Percentiles rank a stretch among this genome's conserved stretches.
These are phyloP conservation scores for Pascua sp. DNA, from an alignment of 1,284 basidiomycete species.

Conservation along the genomic window DNA sequence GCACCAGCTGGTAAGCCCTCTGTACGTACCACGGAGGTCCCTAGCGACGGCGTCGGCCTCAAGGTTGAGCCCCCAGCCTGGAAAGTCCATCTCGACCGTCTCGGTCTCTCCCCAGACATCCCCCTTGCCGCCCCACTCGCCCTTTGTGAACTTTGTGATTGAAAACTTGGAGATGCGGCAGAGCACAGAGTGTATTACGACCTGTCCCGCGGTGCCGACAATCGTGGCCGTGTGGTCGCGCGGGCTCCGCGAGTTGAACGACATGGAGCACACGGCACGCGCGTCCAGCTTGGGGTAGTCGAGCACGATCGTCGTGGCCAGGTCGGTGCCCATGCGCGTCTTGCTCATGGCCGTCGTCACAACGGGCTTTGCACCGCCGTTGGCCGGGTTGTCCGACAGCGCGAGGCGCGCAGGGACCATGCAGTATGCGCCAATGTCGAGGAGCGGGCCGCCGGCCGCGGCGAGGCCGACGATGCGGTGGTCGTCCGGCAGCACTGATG, in stretches of 20 bases:
- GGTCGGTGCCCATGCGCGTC: conserved; percentile 43
- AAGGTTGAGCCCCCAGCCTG: conserved; percentile 41
- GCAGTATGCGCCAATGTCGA: conserved; percentile 52
- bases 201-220: conserved; percentile 10
- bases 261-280: conserved; percentile 11
- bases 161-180: conserved; percentile 9
- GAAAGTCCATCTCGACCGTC: conserved; percentile 28
- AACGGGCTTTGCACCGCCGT: conserved; percentile 28
- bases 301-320: conserved; percentile 39
- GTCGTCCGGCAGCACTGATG: conserved; percentile 16
- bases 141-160: conserved; percentile 1
- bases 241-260: conserved; percentile 5
- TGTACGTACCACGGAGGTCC: conserved; percentile 25
- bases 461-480: conserved; percentile 50
- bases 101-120: conserved; percentile 22
- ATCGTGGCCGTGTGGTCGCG: conserved; percentile 6
- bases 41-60: conserved; percentile 51
- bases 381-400: conserved; percentile 36
- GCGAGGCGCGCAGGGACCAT: conserved; percentile 7
- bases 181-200: conserved; percentile 8
- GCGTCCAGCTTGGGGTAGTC: conserved; percentile 41
- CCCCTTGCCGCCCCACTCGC: not conserved
- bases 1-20: not conserved
- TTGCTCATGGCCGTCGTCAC: conserved; percentile 39
- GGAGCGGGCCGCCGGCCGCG: conserved; percentile 51